Evolutionary conservation across 805 yeast genomes (phyloP).

Genomic region (Citeromyces matritensis): DNA sequence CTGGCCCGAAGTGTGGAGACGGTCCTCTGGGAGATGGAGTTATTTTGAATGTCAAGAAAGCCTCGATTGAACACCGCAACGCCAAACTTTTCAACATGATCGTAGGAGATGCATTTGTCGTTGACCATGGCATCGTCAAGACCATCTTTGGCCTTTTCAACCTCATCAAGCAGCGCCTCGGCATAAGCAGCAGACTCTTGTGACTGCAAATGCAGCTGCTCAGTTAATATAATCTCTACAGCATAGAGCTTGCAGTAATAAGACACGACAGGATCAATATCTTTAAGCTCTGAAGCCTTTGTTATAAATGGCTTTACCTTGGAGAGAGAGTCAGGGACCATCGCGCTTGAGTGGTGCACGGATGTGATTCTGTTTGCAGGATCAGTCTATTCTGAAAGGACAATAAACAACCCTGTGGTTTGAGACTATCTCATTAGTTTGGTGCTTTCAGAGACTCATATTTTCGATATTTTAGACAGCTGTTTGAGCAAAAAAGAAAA

Average conservation of each 20-base stretch:
- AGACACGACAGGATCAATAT: constrained; percentile 50
- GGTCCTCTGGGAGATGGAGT: constrained; percentile 26
- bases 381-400: too few relatives aligned
- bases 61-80: constrained; percentile 40
- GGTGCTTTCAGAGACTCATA: too few relatives aligned
- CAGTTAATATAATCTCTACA: constrained; percentile 52
- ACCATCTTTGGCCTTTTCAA: constrained; percentile 42
- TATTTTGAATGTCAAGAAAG: constrained; percentile 28
- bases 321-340: constrained; percentile 14
- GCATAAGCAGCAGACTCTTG: constrained; percentile 46
- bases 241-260: constrained; percentile 64
- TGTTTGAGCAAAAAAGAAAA: too few relatives aligned
- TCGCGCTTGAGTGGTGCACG: constrained; percentile 2
- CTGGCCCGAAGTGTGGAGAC: constrained; percentile 38
- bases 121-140: constrained; percentile 29
- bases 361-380: too few relatives aligned
- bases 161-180: constrained; percentile 44
- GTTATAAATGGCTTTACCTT: constrained; percentile 31
- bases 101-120: constrained; percentile 43
- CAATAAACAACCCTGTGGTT: too few relatives aligned
- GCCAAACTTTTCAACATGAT: constrained; percentile 42
- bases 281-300: constrained; percentile 41
- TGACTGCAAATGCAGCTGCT: constrained; percentile 41
- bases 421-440: too few relatives aligned
- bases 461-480: too few relatives aligned